Evolutionary conservation across 208 protist genomes (phyloP), one percentile per base, ranked within the genome.

Genomic region (Trypanosoma vivax): DNA sequence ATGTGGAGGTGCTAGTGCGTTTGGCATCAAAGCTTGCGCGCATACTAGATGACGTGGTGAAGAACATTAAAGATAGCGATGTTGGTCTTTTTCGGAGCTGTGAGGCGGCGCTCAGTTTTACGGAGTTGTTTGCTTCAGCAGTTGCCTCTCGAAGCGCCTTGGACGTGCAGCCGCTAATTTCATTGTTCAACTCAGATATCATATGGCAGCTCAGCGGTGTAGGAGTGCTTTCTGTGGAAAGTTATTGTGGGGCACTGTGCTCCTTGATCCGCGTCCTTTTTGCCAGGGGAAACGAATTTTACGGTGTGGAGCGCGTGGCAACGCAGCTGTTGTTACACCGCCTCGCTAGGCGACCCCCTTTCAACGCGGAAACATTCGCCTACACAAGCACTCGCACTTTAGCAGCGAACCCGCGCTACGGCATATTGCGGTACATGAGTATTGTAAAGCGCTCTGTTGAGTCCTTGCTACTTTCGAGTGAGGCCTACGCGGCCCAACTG

Each of bases 141-240:
- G 43, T 79, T 5, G 39, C 61, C 5, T 63, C 42, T 0, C 73
- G 66, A 3, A 45, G 24, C 13, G 29, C 65, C 40, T 69, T 74
- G 34, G 77, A 88, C 51, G 63, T 73, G 3, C 37, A 37, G 0
- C 55, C 69, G 2, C 49, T 87, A 30, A 58, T 88, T 24, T 47
- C 61, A 21, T 70, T 79, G 46, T 77, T 88, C 41, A 53, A 83
- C 50, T 38, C 52, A 9, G 51, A 60, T 2, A 34, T 46, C 7
- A 56, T 57, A 40, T 92, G 83, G 80, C 10, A 23, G 29, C 68
- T 76, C 23, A 84, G 75, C 55, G 83, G 72, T 6, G 29, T 70
- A 3, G 68, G 83, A 18, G 21, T 69, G 11, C 24, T 73, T 29
- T 25, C 52, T 23, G 77, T 68, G 25, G 66, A 77, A 23, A 68